Evolutionary conservation across 2,329 filamentous ascomycete species (phyloP), one percentile per base, ranked within the genome.

Genomic region (Mycocentrospora acerina): DNA sequence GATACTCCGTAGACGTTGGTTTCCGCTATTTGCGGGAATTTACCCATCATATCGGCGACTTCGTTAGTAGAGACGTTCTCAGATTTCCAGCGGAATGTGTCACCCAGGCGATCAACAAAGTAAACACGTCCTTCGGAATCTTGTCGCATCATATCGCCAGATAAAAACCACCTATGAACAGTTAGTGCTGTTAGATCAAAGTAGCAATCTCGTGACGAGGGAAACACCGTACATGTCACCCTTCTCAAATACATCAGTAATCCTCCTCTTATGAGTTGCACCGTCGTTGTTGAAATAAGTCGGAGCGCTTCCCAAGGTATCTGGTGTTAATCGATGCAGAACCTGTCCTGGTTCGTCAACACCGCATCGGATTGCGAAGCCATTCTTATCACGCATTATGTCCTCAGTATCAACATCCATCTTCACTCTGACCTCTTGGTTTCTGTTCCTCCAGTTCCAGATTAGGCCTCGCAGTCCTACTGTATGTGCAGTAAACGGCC

Each of bases 41-140:
- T 51, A 19, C 70, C 68, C 2, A 74, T 33, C 25, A 68, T 61
- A 35, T 73, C 69, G 29, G 62, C 55, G 8, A 75, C 70, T 51
- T 74, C 71, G 32, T 66, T 69, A 4, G 71, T 73, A 2, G 70
- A 71, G 4, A 74, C 69, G 48, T 75, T 74, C 49, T 74, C 70
- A 3, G 68, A 68, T 42, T 66, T 71, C 66, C 66, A 69, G 33
- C 66, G 62, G 46, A 67, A 69, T 3, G 66, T 69, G 32, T 68
- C 66, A 33, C 66, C 66, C 6, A 68, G 49, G 28, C 66, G 59
- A 35, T 68, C 65, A 24, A 67, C 62, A 40, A 68, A 68, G 51
- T 56, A 68, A 19, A 67, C 55, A 7, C 62, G 62, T 16, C 65
- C 65, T 15, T 64, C 51, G 7, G 32, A 15, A 30, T 67, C 64